These are phyloP conservation scores for Aspergillus unguis DNA, from an alignment of 2,329 filamentous ascomycete genomes.

Conservation along the genomic window DNA sequence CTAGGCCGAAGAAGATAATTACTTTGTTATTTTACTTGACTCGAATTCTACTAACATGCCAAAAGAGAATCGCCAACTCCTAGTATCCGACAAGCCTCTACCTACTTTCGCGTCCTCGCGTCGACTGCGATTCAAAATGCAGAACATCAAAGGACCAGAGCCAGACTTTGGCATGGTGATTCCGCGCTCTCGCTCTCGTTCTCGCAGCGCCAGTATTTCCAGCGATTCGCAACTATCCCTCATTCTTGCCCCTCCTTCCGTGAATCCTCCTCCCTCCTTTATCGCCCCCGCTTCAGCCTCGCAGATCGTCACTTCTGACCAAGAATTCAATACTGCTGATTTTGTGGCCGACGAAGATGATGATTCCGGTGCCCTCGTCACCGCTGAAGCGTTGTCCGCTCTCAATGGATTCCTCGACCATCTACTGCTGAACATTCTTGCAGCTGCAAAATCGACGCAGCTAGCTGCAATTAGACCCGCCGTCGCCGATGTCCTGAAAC, in stretches of 20 bases:
- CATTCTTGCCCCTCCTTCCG: conserved; percentile 61
- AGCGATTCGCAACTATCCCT: conserved; percentile 35
- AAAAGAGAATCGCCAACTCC: conserved; percentile 2
- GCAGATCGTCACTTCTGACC: conserved; percentile 85
- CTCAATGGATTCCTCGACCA: conserved; percentile 94
- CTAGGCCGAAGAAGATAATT: conserved; percentile 6
- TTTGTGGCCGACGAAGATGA: conserved; percentile 68
- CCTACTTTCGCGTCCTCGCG: background rate
- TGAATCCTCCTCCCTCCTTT: conserved; percentile 78
- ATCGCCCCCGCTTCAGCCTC: conserved; percentile 85
- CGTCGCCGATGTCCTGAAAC: conserved; percentile 81
- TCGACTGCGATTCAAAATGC: conserved; percentile 26
- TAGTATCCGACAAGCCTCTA: background rate
- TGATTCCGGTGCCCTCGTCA: conserved; percentile 65
- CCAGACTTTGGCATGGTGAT: conserved; percentile 28
- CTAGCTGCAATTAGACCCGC: conserved; percentile 74
- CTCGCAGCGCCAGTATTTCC: conserved; percentile 38
- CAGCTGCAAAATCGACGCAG: conserved; percentile 71
- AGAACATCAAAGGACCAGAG: conserved; percentile 29
- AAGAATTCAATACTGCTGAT: conserved; percentile 68
- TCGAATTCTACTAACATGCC: conserved; percentile 1
- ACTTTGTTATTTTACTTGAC: background rate
- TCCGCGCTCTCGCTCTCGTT: conserved; percentile 31
- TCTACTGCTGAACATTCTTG: conserved; percentile 86
- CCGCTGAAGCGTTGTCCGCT: conserved; percentile 67